A percentile compares a stretch with the other conserved stretches of the same genome.
These are phyloP conservation scores for Nectriaceae sp. DNA, from an alignment of 2,329 filamentous ascomycete genomes.

Conservation along the genomic window DNA sequence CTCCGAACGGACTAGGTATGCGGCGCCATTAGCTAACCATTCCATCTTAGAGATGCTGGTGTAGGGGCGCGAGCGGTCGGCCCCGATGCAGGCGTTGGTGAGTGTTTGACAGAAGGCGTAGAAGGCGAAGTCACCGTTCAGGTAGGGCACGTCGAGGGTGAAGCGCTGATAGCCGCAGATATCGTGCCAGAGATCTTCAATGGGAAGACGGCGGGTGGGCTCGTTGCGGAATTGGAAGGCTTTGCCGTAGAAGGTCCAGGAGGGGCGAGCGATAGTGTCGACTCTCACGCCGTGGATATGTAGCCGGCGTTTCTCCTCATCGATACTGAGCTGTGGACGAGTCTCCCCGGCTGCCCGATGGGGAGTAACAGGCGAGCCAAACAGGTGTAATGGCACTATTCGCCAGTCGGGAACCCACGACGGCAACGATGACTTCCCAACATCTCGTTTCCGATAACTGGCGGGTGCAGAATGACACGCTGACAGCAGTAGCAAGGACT, in stretches of 20 bases:
- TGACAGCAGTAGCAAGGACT: conserved; percentile 32
- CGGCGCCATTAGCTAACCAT: conserved; percentile 34
- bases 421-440: conserved; percentile 22
- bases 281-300: conserved; percentile 31
- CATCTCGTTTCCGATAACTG: conserved; percentile 11
- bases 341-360: conserved; percentile 32
- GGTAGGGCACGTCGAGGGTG: conserved; percentile 27
- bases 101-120: conserved; percentile 37
- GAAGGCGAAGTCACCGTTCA: conserved; percentile 30
- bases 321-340: conserved; percentile 27
- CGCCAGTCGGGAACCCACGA: conserved; percentile 43
- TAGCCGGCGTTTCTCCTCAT: conserved; percentile 22
- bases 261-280: conserved; percentile 25
- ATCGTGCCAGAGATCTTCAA: conserved; percentile 32
- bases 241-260: conserved; percentile 32
- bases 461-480: conserved; percentile 27
- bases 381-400: conserved; percentile 32
- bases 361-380: conserved; percentile 33
- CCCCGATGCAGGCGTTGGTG: conserved; percentile 34
- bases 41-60: conserved; percentile 23
- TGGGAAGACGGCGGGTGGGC: conserved; percentile 16
- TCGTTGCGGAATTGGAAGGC: conserved; percentile 32
- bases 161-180: conserved; percentile 29
- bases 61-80: conserved; percentile 29
- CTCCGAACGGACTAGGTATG: conserved; percentile 31